phyloP scores from a whole-genome alignment of 495 filamentous ascomycete species.

The Oidiodendron maius region DNA sequence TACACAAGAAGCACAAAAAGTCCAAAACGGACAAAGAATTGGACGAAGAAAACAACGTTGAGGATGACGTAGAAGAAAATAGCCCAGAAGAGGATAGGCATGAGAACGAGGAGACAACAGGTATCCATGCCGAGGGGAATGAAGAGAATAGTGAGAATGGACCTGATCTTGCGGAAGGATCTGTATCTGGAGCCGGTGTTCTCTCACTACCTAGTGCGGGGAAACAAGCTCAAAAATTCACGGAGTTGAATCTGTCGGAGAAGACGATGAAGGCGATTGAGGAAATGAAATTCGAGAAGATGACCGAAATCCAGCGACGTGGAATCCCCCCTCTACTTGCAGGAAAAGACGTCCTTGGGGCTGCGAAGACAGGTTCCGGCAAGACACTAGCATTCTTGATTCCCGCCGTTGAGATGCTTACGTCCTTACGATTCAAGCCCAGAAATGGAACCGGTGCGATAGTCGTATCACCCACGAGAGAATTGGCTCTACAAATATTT shows the following conservation, averaged over 20 bases:
- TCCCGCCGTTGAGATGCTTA: slow-evolving; percentile 91
- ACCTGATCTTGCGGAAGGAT: slow-evolving; percentile 10
- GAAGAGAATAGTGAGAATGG: slow-evolving; percentile 9
- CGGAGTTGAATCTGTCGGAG: slow-evolving; percentile 77
- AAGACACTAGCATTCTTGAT: slow-evolving; percentile 96
- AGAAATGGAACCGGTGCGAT: slow-evolving; percentile 78
- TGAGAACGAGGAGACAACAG: neutral
- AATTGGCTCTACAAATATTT: slow-evolving; percentile 93
- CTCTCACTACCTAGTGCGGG: slow-evolving; percentile 18
- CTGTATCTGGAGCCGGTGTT: slow-evolving; percentile 4
- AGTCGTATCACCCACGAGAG: slow-evolving; percentile 81
- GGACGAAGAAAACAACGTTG: slow-evolving; percentile 8
- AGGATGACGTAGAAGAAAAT: neutral
- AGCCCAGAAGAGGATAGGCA: neutral
- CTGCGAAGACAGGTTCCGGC: slow-evolving; percentile 93
- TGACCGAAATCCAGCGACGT: slow-evolving; percentile 92
- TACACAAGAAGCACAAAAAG: slow-evolving; percentile 13
- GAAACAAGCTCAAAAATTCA: slow-evolving; percentile 42
- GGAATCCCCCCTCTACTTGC: slow-evolving; percentile 84
- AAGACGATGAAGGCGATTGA: slow-evolving; percentile 84
- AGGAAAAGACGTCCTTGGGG: slow-evolving; percentile 89
- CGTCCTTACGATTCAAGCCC: slow-evolving; percentile 68
- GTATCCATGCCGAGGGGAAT: neutral
- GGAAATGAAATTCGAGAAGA: slow-evolving; percentile 86
- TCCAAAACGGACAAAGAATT: slow-evolving; percentile 14